Evolutionary conservation across 768 basidiomycete genomes (phyloP), one percentile per base, ranked within the genome.

Genomic region (Daedalea quercina): DNA sequence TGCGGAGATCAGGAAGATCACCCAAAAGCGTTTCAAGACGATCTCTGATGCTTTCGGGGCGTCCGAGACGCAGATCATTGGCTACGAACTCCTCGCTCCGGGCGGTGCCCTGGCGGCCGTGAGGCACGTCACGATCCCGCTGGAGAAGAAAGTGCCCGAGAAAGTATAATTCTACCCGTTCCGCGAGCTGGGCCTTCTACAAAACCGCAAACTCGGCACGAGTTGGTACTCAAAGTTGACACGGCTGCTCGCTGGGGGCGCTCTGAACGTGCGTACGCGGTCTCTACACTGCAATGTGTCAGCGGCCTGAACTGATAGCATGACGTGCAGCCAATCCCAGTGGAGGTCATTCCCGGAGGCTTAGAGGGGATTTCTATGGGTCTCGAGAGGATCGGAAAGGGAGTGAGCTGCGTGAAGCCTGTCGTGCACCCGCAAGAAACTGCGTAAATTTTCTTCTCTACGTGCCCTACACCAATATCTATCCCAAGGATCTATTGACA

Each of bases 381-480:
- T 2, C 44, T 62, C 19, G 50, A 56, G 33, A 37, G 57, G 45
- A 23, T 56, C 9, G 47, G 53, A 35, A 51, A 64, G 20, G 41
- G 61, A 48, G 65, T 77, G 28, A 76, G 73, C 17, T 76, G 71
- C 4, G 60, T 54, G 17, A 79, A 79, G 59, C 57, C 78, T 19
- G 67, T 79, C 8, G 71, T 55, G 1, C 70, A 63, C 47, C 76
- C 75, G 17, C 69, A 69, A 52, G 72, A 76, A 34, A 71, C 69
- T 9, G 47, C 34, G 2, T 67, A 54, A 57, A 20, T 43, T 43
- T n/a, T n/a, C n/a, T n/a, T n/a, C n/a, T n/a, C n/a, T n/a, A n/a
- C n/a, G n/a, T n/a, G n/a, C n/a, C n/a, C n/a, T n/a, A n/a, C n/a
- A n/a, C n/a, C n/a, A n/a, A n/a, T n/a, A n/a, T n/a, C n/a, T n/a